phyloP scores from a whole-genome alignment of 164 flowering plant genomes.

The Piper longum region DNA sequence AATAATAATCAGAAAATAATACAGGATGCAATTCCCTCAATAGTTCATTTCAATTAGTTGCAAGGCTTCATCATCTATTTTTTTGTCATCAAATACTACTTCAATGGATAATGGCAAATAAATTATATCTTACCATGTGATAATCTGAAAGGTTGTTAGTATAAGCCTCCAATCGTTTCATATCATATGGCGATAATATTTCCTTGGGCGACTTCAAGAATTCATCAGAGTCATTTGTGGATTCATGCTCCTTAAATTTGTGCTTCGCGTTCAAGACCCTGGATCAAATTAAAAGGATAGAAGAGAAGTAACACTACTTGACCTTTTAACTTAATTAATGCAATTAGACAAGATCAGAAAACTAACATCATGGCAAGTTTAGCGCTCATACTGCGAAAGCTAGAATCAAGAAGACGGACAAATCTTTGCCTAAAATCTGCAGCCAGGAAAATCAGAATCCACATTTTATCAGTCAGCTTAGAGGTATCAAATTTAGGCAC shows the following conservation, averaged over 20 bases:
- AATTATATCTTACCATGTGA: constrained; percentile 34
- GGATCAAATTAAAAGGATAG: constrained; percentile 4
- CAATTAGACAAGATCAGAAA: background rate
- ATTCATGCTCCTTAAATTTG: constrained; percentile 36
- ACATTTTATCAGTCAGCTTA: constrained; percentile 1
- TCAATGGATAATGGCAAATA: background rate
- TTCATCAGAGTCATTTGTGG: constrained; percentile 21
- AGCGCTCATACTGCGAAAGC: constrained; percentile 56
- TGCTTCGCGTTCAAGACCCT: constrained; percentile 78
- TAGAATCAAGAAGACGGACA: constrained; percentile 22
- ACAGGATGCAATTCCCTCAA: too few relatives aligned
- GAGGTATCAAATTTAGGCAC: background rate
- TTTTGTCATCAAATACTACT: too few relatives aligned
- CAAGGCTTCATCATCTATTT: too few relatives aligned
- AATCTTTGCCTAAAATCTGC: constrained; percentile 70
- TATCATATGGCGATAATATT: constrained; percentile 41
- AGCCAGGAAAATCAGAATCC: background rate
- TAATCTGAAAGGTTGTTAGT: constrained; percentile 49
- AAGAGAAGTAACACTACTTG: background rate
- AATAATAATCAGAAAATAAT: too few relatives aligned
- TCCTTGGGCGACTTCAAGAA: constrained; percentile 20
- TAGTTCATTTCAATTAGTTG: too few relatives aligned
- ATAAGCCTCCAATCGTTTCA: constrained; percentile 66
- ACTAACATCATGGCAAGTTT: constrained; percentile 88
- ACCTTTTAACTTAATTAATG: background rate